These are phyloP conservation scores for Selenicereus undatus DNA, from an alignment of 148 eudicot genomes.

Conservation along the genomic window DNA sequence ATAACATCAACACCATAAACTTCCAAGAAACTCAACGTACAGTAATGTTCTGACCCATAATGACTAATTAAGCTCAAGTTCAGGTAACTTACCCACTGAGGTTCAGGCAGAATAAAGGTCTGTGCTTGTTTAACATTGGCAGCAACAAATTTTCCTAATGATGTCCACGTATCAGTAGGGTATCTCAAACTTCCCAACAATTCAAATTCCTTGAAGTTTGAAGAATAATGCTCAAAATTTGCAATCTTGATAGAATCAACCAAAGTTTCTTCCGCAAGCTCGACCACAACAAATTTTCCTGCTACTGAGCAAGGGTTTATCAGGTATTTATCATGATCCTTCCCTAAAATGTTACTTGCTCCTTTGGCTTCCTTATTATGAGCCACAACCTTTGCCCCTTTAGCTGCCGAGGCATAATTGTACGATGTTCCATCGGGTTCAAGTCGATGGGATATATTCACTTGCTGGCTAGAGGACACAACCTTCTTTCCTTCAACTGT, in stretches of 20 bases:
- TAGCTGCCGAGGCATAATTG: constrained; percentile 81
- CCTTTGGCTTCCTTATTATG: constrained; percentile 93
- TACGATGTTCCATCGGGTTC: constrained; percentile 87
- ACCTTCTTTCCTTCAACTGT: constrained; percentile 38
- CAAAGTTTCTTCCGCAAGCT: constrained; percentile 81
- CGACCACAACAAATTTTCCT: constrained; percentile 72
- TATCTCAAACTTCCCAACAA: constrained; percentile 63
- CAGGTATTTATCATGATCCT: constrained; percentile 86
- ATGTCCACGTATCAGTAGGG: constrained; percentile 72
- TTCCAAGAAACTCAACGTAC: constrained; percentile 73
- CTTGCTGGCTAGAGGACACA: constrained; percentile 36
- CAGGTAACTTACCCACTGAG: constrained; percentile 80
- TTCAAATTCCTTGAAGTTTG: constrained; percentile 85
- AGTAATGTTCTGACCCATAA: constrained; percentile 84
- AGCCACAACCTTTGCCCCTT: constrained; percentile 93
- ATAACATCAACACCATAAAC: constrained; percentile 93
- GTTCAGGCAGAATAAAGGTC: constrained; percentile 67
- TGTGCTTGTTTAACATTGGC: constrained; percentile 77
- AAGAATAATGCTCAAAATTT: constrained; percentile 87
- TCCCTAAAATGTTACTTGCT: constrained; percentile 76
- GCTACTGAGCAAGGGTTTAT: constrained; percentile 81
- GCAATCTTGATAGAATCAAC: constrained; percentile 82
- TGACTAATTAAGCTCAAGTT: constrained; percentile 67
- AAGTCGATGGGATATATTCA: constrained; percentile 66
- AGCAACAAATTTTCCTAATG: constrained; percentile 69